Evolutionary conservation across 2,329 filamentous ascomycete species (phyloP), one percentile per base, ranked within the genome.

Genomic region (Claviceps capensis): DNA sequence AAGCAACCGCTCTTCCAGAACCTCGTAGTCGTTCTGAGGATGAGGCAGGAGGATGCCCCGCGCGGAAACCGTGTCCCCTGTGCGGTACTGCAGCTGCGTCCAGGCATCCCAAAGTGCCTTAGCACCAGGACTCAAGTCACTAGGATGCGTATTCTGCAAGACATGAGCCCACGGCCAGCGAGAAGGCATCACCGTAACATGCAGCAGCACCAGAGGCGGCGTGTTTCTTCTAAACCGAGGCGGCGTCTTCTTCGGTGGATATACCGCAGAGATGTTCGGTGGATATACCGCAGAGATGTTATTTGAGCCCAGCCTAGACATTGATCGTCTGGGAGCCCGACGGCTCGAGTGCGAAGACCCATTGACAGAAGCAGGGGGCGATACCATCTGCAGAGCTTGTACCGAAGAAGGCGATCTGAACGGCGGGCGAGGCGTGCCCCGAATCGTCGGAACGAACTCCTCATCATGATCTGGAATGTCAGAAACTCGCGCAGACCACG

Each of bases 1-100:
- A 2, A 90, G 70, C 37, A 91, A 72, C 30, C 86, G 74, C 68
- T 90, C 86, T 67, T 91, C 85, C 0, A 93, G 75, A 52, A 88
- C 69, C 64, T 90, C 86, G 60, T 86, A 91, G 63, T 90, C 86
- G 52, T 84, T 83, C 58, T 86, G 79, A 1, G 87, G 87, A 62
- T 93, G 88, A 2, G 85, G 80, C 7, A 93, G 75, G 44, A 93
- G 70, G 37, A 93, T 75, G 2, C 85, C 87, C 22, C 87, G 77
- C 61, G 86, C 78, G 56, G 86, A 75, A 11, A 89, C 80, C 0
- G 85, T 87, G 49, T 88, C 85, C 1, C 80, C 81, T 4, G 87
- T 72, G 53, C 85, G 83, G 50, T 86, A 82, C 57, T 83, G 80
- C 2, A 91, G 70, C 53, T 84, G 70, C 46, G 78, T 76, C 77